Evolutionary conservation across 345 rosid genomes (phyloP).

Genomic region (Camelina neglecta): DNA sequence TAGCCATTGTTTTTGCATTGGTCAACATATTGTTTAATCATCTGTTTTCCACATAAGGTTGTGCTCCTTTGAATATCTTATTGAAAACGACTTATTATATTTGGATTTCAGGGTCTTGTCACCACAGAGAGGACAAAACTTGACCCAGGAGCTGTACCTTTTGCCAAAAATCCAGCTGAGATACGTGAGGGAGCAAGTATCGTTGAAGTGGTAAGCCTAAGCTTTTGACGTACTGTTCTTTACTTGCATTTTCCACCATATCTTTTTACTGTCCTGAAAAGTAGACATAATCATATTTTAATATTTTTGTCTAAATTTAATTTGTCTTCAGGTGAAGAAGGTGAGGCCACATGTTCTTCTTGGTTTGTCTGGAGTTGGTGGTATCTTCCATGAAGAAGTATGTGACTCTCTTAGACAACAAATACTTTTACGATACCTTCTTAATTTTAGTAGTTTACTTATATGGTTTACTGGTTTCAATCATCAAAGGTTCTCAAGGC

Average conservation of each 20-base stretch:
- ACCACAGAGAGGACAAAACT: slow-evolving; percentile 85
- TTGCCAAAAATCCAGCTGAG: slow-evolving; percentile 78
- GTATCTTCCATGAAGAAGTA: slow-evolving; percentile 88
- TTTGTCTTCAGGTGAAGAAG: slow-evolving; percentile 70
- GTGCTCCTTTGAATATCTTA: slow-evolving; percentile 8
- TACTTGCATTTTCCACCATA: not conserved
- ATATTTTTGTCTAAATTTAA: slow-evolving; percentile 30
- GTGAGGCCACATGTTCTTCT: slow-evolving; percentile 94
- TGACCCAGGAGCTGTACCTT: slow-evolving; percentile 85
- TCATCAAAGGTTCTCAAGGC: slow-evolving; percentile 84
- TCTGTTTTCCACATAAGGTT: slow-evolving; percentile 20
- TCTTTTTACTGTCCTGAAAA: not conserved
- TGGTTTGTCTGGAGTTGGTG: slow-evolving; percentile 99
- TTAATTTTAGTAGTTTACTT: slow-evolving; percentile 10
- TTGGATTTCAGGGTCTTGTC: slow-evolving; percentile 76
- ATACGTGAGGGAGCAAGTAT: slow-evolving; percentile 81
- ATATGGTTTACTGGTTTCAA: slow-evolving; percentile 23
- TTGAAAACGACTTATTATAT: slow-evolving; percentile 22
- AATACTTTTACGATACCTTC: not conserved
- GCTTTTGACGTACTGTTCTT: slow-evolving; percentile 10
- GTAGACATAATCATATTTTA: not conserved
- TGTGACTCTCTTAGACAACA: slow-evolving; percentile 18
- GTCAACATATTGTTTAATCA: slow-evolving; percentile 23
- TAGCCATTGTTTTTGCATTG: slow-evolving; percentile 1
- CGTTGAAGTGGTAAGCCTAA: slow-evolving; percentile 80